Conservation (phyloP, 305 asterid genomes). For the Rubia peregrina region DNA sequence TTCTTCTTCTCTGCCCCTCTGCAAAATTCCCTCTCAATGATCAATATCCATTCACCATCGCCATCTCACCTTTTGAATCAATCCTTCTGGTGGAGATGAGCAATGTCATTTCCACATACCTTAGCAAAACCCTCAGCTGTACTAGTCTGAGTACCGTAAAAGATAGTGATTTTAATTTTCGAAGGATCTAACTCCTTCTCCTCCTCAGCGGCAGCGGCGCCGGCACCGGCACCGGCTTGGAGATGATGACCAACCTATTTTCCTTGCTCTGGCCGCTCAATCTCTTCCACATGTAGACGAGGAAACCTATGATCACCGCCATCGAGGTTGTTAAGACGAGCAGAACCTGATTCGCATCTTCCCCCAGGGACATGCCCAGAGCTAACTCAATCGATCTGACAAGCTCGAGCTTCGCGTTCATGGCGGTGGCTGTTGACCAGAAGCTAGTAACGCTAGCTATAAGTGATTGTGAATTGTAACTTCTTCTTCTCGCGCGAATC, state of each 20-base stretch:
- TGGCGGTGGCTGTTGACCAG: conserved; percentile 20
- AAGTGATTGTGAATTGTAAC: not conserved
- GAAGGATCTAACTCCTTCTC: conserved; percentile 43
- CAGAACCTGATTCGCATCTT: conserved; percentile 35
- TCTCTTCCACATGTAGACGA: conserved; percentile 51
- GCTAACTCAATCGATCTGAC: conserved; percentile 47
- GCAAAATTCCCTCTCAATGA: no score
- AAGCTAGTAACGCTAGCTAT: not conserved
- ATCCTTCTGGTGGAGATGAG: no score
- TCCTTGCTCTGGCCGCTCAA: conserved; percentile 45
- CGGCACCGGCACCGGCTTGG: conserved; percentile 29
- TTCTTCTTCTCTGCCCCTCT: no score
- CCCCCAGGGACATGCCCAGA: conserved; percentile 46
- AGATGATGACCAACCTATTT: conserved; percentile 36
- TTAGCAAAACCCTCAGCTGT: conserved; percentile 77
- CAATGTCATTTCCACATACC: conserved; percentile 23
- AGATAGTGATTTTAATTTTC: conserved; percentile 46
- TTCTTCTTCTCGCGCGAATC: no score
- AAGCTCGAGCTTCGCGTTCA: conserved; percentile 48
- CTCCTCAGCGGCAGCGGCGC: conserved; percentile 34
- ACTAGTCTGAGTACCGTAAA: conserved; percentile 71
- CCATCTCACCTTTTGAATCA: no score
- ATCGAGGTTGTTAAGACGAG: conserved; percentile 48
- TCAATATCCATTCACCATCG: no score
- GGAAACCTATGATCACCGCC: conserved; percentile 43